Conservation (phyloP, 345 rosid species). For the Eucalyptus erythrocorys region DNA sequence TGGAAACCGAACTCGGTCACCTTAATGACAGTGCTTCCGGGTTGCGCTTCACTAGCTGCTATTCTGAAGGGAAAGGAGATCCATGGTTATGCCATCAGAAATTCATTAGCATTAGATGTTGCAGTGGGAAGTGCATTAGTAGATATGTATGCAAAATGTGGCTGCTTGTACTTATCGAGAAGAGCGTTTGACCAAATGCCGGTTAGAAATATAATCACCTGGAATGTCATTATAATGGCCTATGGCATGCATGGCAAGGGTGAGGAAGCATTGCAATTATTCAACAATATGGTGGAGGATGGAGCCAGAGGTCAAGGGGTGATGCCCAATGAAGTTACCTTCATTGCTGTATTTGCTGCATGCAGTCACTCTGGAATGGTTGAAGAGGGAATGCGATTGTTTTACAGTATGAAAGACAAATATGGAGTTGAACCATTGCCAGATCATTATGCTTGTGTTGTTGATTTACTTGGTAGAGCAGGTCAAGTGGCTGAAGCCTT, state of each 20-base stretch:
- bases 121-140: constrained; percentile 89
- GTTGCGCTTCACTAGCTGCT: constrained; percentile 69
- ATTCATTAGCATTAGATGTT: constrained; percentile 50
- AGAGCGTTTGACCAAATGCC: constrained; percentile 60
- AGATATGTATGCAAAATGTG: constrained; percentile 92
- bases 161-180: constrained; percentile 49
- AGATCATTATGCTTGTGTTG: constrained; percentile 84
- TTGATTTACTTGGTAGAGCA: constrained; percentile 86
- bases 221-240: constrained; percentile 93
- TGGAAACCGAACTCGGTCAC: constrained; percentile 70
- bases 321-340: constrained; percentile 74
- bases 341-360: constrained; percentile 67
- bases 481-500: constrained; percentile 64
- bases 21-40: constrained; percentile 77
- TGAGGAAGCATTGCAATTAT: constrained; percentile 48
- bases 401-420: constrained; percentile 52
- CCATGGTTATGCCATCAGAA: constrained; percentile 77
- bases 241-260: constrained; percentile 92
- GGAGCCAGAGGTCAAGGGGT: constrained; percentile 11
- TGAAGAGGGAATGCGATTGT: constrained; percentile 57
- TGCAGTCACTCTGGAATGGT: constrained; percentile 90
- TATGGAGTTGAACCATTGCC: constrained; percentile 43
- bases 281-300: constrained; percentile 35
- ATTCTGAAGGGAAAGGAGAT: constrained; percentile 79
- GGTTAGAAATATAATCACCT: constrained; percentile 51